Conservation (phyloP, 1,284 basidiomycete genomes). For the Cryptococcus sp. region DNA sequence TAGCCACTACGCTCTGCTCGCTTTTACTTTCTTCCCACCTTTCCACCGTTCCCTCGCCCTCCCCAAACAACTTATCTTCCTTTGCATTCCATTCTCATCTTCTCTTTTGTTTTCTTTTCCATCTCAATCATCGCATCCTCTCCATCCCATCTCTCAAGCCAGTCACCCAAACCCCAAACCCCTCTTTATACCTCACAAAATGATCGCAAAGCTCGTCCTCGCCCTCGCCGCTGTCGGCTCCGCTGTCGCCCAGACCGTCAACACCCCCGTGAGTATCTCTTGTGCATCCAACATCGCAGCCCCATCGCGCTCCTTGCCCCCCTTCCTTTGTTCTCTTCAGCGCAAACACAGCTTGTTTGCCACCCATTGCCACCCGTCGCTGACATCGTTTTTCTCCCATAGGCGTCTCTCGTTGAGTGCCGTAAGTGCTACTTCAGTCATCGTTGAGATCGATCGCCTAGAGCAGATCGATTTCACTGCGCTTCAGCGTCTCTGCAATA, state of each 20-base stretch:
- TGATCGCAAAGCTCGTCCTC: slow-evolving; percentile 33
- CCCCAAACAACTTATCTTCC: slow-evolving; percentile 7
- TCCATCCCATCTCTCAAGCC: neutral
- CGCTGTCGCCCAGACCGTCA: slow-evolving; percentile 38
- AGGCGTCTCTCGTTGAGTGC: slow-evolving; percentile 45
- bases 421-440: slow-evolving; percentile 31
- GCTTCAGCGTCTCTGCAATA: neutral
- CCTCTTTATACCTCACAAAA: slow-evolving; percentile 17
- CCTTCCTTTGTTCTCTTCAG: neutral
- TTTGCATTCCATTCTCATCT: slow-evolving; percentile 8
- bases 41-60: too few species aligned
- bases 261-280: slow-evolving; percentile 42
- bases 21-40: too few species aligned
- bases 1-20: too few species aligned
- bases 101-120: slow-evolving; percentile 6
- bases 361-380: slow-evolving; percentile 7
- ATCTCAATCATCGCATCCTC: neutral
- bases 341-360: neutral
- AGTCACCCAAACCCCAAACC: slow-evolving; percentile 6
- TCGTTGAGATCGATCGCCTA: neutral
- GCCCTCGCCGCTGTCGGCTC: slow-evolving; percentile 33
- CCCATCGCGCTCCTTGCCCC: neutral
- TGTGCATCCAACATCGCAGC: neutral
- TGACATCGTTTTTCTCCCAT: slow-evolving; percentile 6
- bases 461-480: neutral